A percentile compares a stretch with the other conserved stretches of the same genome.
Conservation (phyloP, 2,329 filamentous ascomycete species). For the Ophiostoma sp. region DNA sequence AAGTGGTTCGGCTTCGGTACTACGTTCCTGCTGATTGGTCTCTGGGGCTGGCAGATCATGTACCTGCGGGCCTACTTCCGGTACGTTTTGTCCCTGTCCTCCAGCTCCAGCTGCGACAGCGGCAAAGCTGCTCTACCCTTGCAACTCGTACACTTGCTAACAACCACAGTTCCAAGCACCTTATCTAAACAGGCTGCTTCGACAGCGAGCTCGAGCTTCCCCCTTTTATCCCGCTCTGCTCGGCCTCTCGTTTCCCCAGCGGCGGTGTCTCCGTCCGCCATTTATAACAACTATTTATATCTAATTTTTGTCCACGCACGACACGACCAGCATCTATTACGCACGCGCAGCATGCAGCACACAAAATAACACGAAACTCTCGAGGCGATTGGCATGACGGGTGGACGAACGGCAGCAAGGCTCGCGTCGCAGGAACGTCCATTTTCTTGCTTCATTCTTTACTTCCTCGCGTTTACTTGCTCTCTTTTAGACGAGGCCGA, state of each 20-base stretch:
- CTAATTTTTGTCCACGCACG: conserved; percentile 4
- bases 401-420: too few relatives aligned
- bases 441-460: not conserved
- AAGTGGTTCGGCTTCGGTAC: conserved; percentile 98
- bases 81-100: conserved; percentile 34
- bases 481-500: not conserved
- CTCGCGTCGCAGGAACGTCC: too few relatives aligned
- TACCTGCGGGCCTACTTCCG: conserved; percentile 97
- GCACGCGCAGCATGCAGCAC: not conserved
- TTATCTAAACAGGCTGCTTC: conserved; percentile 45
- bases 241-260: not conserved
- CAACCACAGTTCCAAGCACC: conserved; percentile 56
- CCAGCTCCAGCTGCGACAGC: not conserved
- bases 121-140: too few relatives aligned
- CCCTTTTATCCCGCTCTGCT: not conserved
- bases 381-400: too few relatives aligned
- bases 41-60: conserved; percentile 96
- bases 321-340: conserved; percentile 3
- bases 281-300: conserved; percentile 4
- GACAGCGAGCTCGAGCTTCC: not conserved
- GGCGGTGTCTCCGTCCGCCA: not conserved
- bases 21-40: conserved; percentile 79
- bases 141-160: not conserved
- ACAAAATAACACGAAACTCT: not conserved
- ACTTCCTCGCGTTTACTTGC: not conserved